Percentiles rank a stretch among this genome's conserved stretches.
These are phyloP conservation scores for Arabis hirsuta DNA, from an alignment of 345 rosid genomes.

Conservation along the genomic window DNA sequence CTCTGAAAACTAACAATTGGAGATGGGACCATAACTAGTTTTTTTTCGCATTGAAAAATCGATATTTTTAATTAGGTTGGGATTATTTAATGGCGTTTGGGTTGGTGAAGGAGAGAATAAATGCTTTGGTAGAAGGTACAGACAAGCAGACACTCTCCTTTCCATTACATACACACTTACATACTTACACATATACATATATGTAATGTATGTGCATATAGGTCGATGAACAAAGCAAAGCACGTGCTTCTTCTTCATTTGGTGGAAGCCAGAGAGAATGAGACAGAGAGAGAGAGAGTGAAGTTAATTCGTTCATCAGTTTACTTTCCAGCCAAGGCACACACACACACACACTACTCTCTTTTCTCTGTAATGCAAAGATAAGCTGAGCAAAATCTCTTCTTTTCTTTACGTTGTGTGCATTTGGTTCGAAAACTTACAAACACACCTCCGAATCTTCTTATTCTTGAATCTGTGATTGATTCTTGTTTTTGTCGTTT, in stretches of 20 bases:
- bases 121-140: constrained; percentile 46
- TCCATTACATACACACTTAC: constrained; percentile 22
- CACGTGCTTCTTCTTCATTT: constrained; percentile 46
- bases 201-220: background rate
- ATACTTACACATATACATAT: background rate
- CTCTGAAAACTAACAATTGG: constrained; percentile 11
- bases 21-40: constrained; percentile 35
- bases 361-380: constrained; percentile 22
- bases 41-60: constrained; percentile 3
- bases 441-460: constrained; percentile 10
- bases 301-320: constrained; percentile 9
- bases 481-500: constrained; percentile 36
- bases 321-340: constrained; percentile 46
- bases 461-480: constrained; percentile 3
- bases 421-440: constrained; percentile 12
- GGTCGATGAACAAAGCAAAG: constrained; percentile 31
- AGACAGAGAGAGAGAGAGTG: constrained; percentile 5
- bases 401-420: background rate
- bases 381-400: constrained; percentile 9
- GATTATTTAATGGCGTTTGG: constrained; percentile 21
- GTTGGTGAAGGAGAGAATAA: constrained; percentile 47
- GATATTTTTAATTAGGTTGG: constrained; percentile 13
- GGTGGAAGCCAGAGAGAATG: constrained; percentile 41
- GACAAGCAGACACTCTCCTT: constrained; percentile 40
- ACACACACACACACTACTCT: constrained; percentile 34